A percentile compares a stretch with the other conserved stretches of the same genome.
These are phyloP conservation scores for Chloromonas sp. DNA, from an alignment of 163 green algal species.

Conservation along the genomic window DNA sequence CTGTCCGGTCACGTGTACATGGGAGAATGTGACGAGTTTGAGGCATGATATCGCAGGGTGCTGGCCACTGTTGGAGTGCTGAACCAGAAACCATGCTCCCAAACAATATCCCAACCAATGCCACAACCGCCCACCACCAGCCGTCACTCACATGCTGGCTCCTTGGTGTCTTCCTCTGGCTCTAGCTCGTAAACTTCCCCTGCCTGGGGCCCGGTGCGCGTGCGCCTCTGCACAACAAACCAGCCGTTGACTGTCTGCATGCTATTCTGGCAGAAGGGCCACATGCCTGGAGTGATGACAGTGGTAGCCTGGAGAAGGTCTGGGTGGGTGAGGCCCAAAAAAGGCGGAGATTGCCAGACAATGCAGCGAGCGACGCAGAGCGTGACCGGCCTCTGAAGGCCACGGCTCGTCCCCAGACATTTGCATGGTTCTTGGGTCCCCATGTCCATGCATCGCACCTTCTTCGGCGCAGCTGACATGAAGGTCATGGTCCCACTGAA, in stretches of 20 bases:
- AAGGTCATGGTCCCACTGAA: constrained; percentile 19
- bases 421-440: too few species aligned
- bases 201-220: neutral
- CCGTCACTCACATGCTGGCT: constrained; percentile 6
- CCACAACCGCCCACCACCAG: neutral
- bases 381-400: too few species aligned
- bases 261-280: too few species aligned
- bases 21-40: neutral
- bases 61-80: neutral
- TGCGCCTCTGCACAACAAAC: neutral
- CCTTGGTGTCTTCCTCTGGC: constrained; percentile 9
- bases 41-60: neutral
- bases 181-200: constrained; percentile 7
- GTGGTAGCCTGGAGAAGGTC: too few species aligned
- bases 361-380: too few species aligned
- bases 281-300: too few species aligned
- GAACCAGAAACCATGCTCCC: neutral
- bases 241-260: too few species aligned
- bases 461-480: neutral
- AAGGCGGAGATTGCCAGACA: too few species aligned
- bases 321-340: too few species aligned
- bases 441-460: neutral
- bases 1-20: too few species aligned
- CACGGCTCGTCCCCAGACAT: too few species aligned
- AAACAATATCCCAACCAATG: neutral